phyloP scores from a whole-genome alignment of 1,139 yeast species.

The Taphrina betulina region DNA sequence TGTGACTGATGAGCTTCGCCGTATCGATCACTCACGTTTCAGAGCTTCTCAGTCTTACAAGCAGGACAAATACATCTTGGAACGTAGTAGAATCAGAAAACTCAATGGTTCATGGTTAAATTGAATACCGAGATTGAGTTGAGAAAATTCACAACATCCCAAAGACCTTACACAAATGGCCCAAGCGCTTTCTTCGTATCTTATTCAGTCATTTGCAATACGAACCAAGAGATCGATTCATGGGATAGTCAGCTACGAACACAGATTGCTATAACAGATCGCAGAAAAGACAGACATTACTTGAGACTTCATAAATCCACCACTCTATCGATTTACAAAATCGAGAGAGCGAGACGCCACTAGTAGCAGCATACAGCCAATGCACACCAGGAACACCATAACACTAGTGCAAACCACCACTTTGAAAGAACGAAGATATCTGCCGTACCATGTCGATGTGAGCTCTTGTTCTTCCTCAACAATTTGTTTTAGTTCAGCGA shows the following conservation, averaged over 20 bases:
- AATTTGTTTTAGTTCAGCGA: slow-evolving; percentile 12
- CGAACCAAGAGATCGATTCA: too few relatives aligned
- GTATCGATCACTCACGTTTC: too few relatives aligned
- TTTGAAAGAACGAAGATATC: slow-evolving; percentile 12
- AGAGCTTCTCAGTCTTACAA: slow-evolving; percentile 18
- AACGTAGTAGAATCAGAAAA: slow-evolving; percentile 2
- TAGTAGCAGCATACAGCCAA: neutral
- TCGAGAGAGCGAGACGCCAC: neutral
- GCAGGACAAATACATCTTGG: slow-evolving; percentile 4
- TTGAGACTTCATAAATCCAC: too few relatives aligned
- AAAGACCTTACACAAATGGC: too few relatives aligned
- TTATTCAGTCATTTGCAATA: too few relatives aligned
- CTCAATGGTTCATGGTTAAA: slow-evolving; percentile 5
- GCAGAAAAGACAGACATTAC: too few relatives aligned
- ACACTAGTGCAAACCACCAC: slow-evolving; percentile 2
- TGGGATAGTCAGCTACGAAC: too few relatives aligned
- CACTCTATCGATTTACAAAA: too few relatives aligned
- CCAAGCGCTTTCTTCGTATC: too few relatives aligned
- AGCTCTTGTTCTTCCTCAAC: slow-evolving; percentile 19
- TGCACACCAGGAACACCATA: slow-evolving; percentile 2
- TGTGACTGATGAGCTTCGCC: too few relatives aligned
- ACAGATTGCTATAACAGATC: too few relatives aligned
- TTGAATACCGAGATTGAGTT: neutral
- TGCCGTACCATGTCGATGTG: slow-evolving; percentile 1
- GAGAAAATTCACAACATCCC: too few relatives aligned